Percentiles rank a stretch among this genome's conserved stretches.
Evolutionary conservation across 2,329 filamentous ascomycete genomes (phyloP).

Genomic region (Pseudogymnoascus sp.): DNA sequence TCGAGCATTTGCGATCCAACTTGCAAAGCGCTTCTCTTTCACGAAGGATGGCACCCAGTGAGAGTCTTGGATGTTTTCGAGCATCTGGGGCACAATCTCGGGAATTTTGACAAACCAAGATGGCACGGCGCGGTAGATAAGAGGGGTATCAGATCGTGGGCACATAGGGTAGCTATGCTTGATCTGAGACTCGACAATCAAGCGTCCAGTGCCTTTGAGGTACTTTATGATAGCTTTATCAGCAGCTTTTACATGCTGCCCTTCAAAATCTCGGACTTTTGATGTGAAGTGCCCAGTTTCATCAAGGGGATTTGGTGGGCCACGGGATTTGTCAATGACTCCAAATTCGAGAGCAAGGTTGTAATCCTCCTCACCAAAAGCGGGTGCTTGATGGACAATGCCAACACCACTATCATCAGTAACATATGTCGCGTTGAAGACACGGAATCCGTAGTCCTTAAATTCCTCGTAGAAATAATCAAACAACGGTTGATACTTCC

Average conservation of each 20-base stretch:
- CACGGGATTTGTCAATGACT: conserved; percentile 65
- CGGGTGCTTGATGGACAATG: conserved; percentile 87
- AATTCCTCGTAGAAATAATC: conserved; percentile 85
- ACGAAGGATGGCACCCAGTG: conserved; percentile 90
- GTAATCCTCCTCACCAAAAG: conserved; percentile 96
- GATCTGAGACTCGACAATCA: conserved; percentile 80
- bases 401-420: conserved; percentile 86
- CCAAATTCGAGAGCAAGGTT: conserved; percentile 68
- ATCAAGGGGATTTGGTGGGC: conserved; percentile 87
- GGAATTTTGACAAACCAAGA: conserved; percentile 93
- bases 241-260: conserved; percentile 83
- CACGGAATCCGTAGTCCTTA: conserved; percentile 73
- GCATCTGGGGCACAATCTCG: conserved; percentile 75
- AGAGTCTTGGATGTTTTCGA: conserved; percentile 80
- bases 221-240: conserved; percentile 91
- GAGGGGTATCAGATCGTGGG: conserved; percentile 85
- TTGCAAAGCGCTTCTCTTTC: conserved; percentile 83
- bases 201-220: conserved; percentile 65
- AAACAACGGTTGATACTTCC: conserved; percentile 84
- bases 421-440: conserved; percentile 78
- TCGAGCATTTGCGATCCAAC: conserved; percentile 82
- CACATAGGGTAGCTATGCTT: conserved; percentile 92
- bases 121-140: conserved; percentile 87
- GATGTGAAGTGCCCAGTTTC: conserved; percentile 72
- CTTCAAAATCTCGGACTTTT: conserved; percentile 71